phyloP scores from a whole-genome alignment of 2,329 filamentous ascomycete genomes.

The Fusarium stilboides region DNA sequence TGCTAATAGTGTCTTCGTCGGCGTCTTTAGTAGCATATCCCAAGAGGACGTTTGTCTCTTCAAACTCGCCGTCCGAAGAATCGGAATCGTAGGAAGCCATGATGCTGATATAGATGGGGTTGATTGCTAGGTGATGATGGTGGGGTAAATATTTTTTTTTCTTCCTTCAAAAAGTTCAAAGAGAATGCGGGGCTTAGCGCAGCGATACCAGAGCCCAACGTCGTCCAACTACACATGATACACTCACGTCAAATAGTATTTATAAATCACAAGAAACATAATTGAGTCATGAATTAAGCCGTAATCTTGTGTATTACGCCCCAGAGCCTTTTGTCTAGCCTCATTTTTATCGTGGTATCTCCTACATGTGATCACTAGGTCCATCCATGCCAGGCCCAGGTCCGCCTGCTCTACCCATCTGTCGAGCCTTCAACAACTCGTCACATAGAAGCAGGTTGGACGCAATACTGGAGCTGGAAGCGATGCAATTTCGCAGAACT shows the following conservation, averaged over 20 bases:
- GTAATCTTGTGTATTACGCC: constrained; percentile 47
- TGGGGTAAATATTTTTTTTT: constrained; percentile 61
- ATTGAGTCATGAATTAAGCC: constrained; percentile 24
- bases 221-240: constrained; percentile 8
- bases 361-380: constrained; percentile 67
- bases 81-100: constrained; percentile 92
- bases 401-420: constrained; percentile 82
- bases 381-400: constrained; percentile 77
- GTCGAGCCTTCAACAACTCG: constrained; percentile 95
- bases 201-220: constrained; percentile 22
- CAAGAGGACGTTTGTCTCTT: constrained; percentile 88
- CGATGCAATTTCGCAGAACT: constrained; percentile 92
- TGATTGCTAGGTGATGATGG: constrained; percentile 49
- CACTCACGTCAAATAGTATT: background rate
- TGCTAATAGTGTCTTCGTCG: constrained; percentile 86
- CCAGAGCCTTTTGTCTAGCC: constrained; percentile 57
- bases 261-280: constrained; percentile 10
- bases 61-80: constrained; percentile 79
- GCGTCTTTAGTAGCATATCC: constrained; percentile 88
- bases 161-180: constrained; percentile 32
- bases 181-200: constrained; percentile 53
- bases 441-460: constrained; percentile 96
- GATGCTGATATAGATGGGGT: constrained; percentile 35
- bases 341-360: constrained; percentile 55
- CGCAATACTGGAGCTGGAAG: constrained; percentile 94